Percentiles rank a stretch among this genome's conserved stretches.
Evolutionary conservation across 495 filamentous ascomycete species (phyloP).

Genomic region (Talaromyces nanjingensis): DNA sequence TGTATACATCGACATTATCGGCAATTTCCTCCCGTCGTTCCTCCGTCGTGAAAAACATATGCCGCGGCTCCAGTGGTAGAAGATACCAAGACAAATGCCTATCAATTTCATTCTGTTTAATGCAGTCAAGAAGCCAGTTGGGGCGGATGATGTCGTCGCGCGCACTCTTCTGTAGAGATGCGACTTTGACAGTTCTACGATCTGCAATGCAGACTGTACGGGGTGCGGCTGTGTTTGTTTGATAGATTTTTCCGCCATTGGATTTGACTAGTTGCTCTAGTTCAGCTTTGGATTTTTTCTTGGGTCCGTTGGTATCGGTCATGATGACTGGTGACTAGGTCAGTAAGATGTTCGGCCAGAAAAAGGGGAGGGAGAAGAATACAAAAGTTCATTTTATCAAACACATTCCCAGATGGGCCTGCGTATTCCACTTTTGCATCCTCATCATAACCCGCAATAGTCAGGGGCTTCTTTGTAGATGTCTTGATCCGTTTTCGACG

Average conservation of each 20-base stretch:
- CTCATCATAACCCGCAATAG: conserved; percentile 63
- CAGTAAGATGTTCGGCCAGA: conserved; percentile 8
- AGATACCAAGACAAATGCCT: conserved; percentile 46
- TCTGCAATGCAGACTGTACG: conserved; percentile 71
- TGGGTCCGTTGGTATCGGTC: conserved; percentile 49
- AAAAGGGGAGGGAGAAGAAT: conserved; percentile 2
- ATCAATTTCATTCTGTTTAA: conserved; percentile 60
- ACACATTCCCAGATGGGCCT: conserved; percentile 53
- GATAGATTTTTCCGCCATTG: conserved; percentile 77
- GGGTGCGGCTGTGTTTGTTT: conserved; percentile 55
- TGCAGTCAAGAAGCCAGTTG: conserved; percentile 79
- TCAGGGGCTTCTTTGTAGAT: conserved; percentile 56
- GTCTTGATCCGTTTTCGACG: conserved; percentile 56
- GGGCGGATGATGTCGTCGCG: conserved; percentile 67
- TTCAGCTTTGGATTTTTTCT: conserved; percentile 68
- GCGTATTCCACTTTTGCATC: conserved; percentile 43
- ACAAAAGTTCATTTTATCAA: conserved; percentile 75
- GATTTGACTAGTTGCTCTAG: conserved; percentile 83
- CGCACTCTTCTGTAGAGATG: conserved; percentile 66
- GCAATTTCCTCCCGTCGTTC: conserved; percentile 37
- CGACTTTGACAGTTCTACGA: conserved; percentile 77
- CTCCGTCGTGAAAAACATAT: conserved; percentile 49
- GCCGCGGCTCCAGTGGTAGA: conserved; percentile 63
- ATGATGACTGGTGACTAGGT: conserved; percentile 44
- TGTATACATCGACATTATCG: conserved; percentile 62